Evolutionary conservation across 441 rosid genomes (phyloP).

Genomic region (Aleurites moluccanus): DNA sequence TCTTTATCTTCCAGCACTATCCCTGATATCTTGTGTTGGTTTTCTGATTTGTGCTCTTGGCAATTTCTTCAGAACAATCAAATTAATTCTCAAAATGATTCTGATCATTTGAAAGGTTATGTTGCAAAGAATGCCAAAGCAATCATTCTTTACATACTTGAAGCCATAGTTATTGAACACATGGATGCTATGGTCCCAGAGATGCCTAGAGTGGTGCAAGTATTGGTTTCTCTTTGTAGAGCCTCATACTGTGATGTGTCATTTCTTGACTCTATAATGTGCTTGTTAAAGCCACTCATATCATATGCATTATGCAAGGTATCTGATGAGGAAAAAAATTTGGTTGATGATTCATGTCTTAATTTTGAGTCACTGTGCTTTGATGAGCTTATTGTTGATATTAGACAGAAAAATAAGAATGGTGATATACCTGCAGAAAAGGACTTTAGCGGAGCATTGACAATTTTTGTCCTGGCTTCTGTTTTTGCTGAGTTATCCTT

Average conservation of each 20-base stretch:
- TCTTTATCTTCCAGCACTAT: conserved; percentile 56
- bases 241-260: conserved; percentile 66
- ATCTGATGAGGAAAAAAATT: conserved; percentile 50
- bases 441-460: conserved; percentile 46
- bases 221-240: conserved; percentile 64
- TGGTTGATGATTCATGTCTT: conserved; percentile 56
- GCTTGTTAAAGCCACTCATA: conserved; percentile 68
- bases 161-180: conserved; percentile 70
- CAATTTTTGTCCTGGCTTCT: conserved; percentile 61
- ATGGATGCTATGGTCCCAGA: conserved; percentile 89
- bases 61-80: conserved; percentile 47
- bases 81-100: conserved; percentile 29
- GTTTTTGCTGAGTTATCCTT: conserved; percentile 65
- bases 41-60: conserved; percentile 73
- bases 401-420: conserved; percentile 41
- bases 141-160: conserved; percentile 67
- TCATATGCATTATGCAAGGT: conserved; percentile 63
- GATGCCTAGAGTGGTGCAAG: conserved; percentile 76
- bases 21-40: conserved; percentile 87
- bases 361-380: conserved; percentile 81
- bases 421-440: conserved; percentile 42
- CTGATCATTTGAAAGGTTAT: conserved; percentile 56
- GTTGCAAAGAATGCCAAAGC: conserved; percentile 75
- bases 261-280: conserved; percentile 61
- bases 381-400: conserved; percentile 57